phyloP scores from a whole-genome alignment of 208 protist genomes.

The Leishmania amazonensis region DNA sequence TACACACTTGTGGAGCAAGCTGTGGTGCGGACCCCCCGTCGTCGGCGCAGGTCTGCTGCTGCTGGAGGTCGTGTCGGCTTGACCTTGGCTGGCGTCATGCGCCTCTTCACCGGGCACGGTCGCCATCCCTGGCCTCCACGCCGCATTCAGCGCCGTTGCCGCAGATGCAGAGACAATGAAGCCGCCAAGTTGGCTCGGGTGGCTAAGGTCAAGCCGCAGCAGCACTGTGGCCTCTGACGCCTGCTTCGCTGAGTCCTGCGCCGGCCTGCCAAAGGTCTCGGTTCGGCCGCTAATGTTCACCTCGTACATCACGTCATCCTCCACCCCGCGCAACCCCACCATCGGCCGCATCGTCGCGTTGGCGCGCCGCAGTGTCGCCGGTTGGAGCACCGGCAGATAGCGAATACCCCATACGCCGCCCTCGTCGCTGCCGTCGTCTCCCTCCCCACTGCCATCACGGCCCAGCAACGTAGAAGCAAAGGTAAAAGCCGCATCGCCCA shows the following conservation, averaged over 20 bases:
- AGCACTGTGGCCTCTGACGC: slow-evolving; percentile 38
- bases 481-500: background rate
- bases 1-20: slow-evolving; percentile 63
- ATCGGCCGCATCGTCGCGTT: slow-evolving; percentile 68
- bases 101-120: background rate
- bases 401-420: slow-evolving; percentile 22
- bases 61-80: background rate
- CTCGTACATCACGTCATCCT: slow-evolving; percentile 75
- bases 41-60: background rate
- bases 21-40: slow-evolving; percentile 7
- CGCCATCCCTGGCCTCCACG: background rate
- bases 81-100: background rate
- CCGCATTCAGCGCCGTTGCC: background rate
- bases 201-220: slow-evolving; percentile 64
- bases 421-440: slow-evolving; percentile 5
- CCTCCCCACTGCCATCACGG: slow-evolving; percentile 1
- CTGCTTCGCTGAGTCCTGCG: background rate
- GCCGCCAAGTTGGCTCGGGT: slow-evolving; percentile 49
- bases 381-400: slow-evolving; percentile 66
- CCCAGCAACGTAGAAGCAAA: background rate
- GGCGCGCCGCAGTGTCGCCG: slow-evolving; percentile 39
- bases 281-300: slow-evolving; percentile 54
- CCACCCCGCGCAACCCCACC: slow-evolving; percentile 54
- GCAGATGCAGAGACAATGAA: slow-evolving; percentile 33
- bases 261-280: background rate